A percentile compares a stretch with the other conserved stretches of the same genome.
phyloP scores from a whole-genome alignment of 441 rosid species.

The Aquilaria agallochum region DNA sequence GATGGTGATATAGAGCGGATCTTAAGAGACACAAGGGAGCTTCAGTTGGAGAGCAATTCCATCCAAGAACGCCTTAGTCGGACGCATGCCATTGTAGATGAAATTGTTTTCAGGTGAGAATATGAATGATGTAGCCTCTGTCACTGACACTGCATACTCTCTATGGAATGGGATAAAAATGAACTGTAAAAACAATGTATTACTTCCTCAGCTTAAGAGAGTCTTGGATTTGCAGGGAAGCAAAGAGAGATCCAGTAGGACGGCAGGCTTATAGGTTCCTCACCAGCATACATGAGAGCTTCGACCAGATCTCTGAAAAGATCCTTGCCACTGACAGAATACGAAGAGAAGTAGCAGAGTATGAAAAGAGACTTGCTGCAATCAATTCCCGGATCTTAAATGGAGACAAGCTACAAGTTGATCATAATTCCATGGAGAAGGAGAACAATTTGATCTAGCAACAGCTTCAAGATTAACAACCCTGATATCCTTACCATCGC shows the following conservation, averaged over 20 bases:
- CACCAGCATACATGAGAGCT: conserved; percentile 68
- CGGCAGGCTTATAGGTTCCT: conserved; percentile 72
- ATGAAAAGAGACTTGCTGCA: conserved; percentile 67
- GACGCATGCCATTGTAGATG: conserved; percentile 74
- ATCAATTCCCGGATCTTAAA: conserved; percentile 47
- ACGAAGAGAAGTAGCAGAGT: conserved; percentile 60
- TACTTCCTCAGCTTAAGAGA: conserved; percentile 13
- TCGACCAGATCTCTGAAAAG: conserved; percentile 69
- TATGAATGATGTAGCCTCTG: background rate
- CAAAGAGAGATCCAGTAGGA: conserved; percentile 60
- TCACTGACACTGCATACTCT: background rate
- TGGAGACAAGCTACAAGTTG: conserved; percentile 53
- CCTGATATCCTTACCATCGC: background rate
- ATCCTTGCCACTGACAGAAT: conserved; percentile 55
- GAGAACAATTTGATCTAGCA: conserved; percentile 56
- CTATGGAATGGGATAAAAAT: background rate
- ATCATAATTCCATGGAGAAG: conserved; percentile 46
- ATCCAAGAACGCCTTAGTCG: conserved; percentile 85
- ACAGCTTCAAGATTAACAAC: conserved; percentile 11
- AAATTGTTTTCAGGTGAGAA: conserved; percentile 63
- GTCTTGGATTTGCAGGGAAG: conserved; percentile 45
- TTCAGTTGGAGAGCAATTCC: conserved; percentile 82
- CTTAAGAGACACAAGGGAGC: conserved; percentile 75
- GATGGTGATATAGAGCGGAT: conserved; percentile 73
- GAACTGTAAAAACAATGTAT: background rate